phyloP scores from a whole-genome alignment of 495 filamentous ascomycete genomes.

The Podospora anserina region DNA sequence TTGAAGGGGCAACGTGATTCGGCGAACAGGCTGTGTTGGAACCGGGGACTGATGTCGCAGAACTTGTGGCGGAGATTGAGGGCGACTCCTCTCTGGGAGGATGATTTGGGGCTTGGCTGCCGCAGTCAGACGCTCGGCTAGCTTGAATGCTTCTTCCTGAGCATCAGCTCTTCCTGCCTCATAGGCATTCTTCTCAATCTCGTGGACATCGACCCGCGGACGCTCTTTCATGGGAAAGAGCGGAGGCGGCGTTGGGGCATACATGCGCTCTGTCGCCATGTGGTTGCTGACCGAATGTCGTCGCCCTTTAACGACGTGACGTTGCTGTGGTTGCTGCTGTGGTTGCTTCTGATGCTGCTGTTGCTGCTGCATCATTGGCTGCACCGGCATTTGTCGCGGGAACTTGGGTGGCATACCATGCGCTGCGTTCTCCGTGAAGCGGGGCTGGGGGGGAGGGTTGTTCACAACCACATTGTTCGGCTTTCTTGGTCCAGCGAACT shows the following conservation, averaged over 20 bases:
- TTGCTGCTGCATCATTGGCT: no score
- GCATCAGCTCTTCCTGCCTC: neutral
- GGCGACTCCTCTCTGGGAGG: neutral
- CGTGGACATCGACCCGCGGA: neutral
- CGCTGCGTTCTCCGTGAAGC: neutral
- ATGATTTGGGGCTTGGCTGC: neutral
- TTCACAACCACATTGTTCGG: neutral
- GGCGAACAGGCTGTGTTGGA: neutral
- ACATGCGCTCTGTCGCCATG: neutral
- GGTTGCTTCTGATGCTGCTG: neutral
- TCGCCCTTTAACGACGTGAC: neutral
- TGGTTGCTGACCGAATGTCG: neutral
- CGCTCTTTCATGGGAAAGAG: neutral
- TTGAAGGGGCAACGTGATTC: neutral
- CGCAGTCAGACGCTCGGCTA: neutral
- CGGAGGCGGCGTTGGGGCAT: neutral
- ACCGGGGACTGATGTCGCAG: neutral
- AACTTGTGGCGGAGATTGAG: neutral
- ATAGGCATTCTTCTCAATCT: neutral
- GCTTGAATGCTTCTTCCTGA: neutral
- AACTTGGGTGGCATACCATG: neutral
- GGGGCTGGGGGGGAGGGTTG: neutral
- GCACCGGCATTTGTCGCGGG: neutral
- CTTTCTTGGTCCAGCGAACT: neutral
- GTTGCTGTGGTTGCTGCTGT: neutral